Conservation (phyloP, 2,329 filamentous ascomycete species). For the Talaromyces islandicus region DNA sequence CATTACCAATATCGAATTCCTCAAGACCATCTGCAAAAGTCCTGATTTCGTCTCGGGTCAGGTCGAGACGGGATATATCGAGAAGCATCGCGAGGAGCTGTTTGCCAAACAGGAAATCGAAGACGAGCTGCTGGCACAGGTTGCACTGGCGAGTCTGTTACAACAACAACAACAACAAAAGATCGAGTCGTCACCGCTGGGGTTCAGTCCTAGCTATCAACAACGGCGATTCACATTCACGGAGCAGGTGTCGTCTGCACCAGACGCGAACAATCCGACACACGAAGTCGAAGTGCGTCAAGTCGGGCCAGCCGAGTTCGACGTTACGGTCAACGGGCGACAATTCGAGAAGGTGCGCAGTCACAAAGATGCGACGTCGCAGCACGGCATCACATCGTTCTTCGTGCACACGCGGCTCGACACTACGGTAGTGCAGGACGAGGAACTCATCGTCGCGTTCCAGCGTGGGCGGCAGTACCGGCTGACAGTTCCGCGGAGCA, state of each 20-base stretch:
- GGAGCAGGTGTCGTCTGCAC: conserved; percentile 42
- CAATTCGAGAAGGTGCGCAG: conserved; percentile 42
- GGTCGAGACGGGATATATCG: conserved; percentile 94
- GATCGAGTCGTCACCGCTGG: conserved; percentile 32
- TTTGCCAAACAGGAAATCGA: conserved; percentile 59
- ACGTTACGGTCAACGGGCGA: conserved; percentile 40
- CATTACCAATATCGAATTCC: conserved; percentile 92
- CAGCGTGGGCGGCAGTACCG: conserved; percentile 57
- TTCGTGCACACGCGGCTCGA: conserved; percentile 76
- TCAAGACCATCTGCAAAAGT: conserved; percentile 79
- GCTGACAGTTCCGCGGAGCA: conserved; percentile 53
- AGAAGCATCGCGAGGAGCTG: conserved; percentile 74
- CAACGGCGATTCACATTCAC: conserved; percentile 56
- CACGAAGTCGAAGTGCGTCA: conserved; percentile 49
- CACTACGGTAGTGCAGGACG: conserved; percentile 63
- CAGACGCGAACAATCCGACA: conserved; percentile 23
- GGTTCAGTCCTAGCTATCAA: conserved; percentile 59
- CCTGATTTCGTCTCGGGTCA: conserved; percentile 77
- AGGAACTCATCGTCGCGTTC: conserved; percentile 64
- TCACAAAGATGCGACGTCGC: conserved; percentile 39
- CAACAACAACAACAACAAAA: not conserved
- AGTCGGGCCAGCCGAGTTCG: conserved; percentile 42
- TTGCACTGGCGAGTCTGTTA: conserved; percentile 58
- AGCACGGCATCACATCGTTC: conserved; percentile 59
- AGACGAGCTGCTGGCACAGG: conserved; percentile 77